Base-by-base conservation (phyloP, 257 asterid genomes). In the Solanum sejunctum region DNA sequence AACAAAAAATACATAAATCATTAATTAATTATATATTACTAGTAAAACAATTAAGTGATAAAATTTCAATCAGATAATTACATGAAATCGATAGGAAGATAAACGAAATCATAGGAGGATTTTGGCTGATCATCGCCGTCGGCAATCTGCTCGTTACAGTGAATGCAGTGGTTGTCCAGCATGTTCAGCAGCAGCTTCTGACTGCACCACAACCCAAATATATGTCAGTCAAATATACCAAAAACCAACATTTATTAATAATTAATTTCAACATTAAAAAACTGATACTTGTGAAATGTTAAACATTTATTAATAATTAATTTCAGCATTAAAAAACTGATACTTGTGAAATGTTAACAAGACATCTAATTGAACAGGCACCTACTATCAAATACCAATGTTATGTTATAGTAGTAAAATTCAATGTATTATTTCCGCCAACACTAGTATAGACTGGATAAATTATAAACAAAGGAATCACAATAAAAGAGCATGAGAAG, bases 91-190 rank as follows among this genome's bases (percentile, higher is more conserved):
- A 97, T 97, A 5, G 99, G 99, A 81, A 97, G 98, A 86, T 97
- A 97, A 85, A 95, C 94, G 86, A 97, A 97, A 88, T 97, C 99
- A 84, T 95, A 97, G 73, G 99, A 89, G 56, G 99, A 97, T 86
- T 91, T 87, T 20, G 98, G 97, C 90, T 47, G 55, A 41, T 91
- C 93, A 60, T 93, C 96, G 89, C 91, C 98, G 88, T 86, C 91
- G 87, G 88, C 90, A 64, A 97, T 89, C 94, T 91, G 99, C 89
- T 97, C 99, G 84, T 95, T 97, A 91, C 98, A 93, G 96, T 92
- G 95, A 49, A 95, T 92, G 85, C 99, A 97, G 97, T 95, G 99
- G 91, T 92, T 95, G 93, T 97, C 99, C 91, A 97, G 92, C 99
- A 95, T 92, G 95, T 95, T 97, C 90, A 97, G 92, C 86, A 97